phyloP scores from a whole-genome alignment of 305 asterid species.

The Fraxinus platypoda region DNA sequence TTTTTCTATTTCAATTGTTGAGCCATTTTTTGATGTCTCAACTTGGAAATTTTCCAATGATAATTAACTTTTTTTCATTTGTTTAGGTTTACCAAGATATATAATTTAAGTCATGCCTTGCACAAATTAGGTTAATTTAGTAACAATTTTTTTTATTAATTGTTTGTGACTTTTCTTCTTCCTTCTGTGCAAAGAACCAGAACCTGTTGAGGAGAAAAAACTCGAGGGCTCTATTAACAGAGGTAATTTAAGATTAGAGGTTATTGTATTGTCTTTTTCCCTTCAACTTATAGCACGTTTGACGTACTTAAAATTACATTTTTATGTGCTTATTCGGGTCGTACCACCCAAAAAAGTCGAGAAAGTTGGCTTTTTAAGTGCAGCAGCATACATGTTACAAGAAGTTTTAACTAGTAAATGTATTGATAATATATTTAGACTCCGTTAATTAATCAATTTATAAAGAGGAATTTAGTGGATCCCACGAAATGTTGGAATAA shows the following conservation, averaged over 20 bases:
- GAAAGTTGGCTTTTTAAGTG: background rate
- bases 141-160: background rate
- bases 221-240: constrained; percentile 51
- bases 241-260: constrained; percentile 31
- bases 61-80: background rate
- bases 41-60: background rate
- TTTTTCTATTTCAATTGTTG: background rate
- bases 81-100: background rate
- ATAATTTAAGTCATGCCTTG: background rate
- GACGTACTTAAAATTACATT: background rate
- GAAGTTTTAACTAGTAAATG: background rate
- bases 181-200: constrained; percentile 35
- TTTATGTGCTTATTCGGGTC: background rate
- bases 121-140: background rate
- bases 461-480: background rate
- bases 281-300: background rate
- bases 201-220: constrained; percentile 48
- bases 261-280: background rate
- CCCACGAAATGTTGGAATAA: background rate
- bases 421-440: background rate
- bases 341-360: background rate
- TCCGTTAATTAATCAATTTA: background rate
- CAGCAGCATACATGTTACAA: background rate
- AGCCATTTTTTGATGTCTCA: background rate
- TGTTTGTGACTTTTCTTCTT: constrained; percentile 4